Evolutionary conservation across 2,329 filamentous ascomycete genomes (phyloP), one percentile per base, ranked within the genome.

Genomic region (Pseudocercospora vitis): DNA sequence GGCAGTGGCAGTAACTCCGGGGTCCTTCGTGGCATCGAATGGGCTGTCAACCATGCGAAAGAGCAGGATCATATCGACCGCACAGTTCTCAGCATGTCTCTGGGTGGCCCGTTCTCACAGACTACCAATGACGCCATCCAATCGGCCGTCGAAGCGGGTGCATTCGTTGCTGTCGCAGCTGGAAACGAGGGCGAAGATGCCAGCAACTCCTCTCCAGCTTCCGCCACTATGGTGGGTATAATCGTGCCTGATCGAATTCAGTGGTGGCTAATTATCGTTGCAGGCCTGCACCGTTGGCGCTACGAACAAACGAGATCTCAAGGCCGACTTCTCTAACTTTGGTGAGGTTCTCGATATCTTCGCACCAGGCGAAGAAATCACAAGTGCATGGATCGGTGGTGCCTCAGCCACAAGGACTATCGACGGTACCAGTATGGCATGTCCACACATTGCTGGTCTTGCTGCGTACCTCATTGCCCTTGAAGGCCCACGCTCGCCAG

Each of bases 61-160:
- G 19, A 46, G 6, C 88, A 76, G 67, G 87, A 96, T 85, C 87
- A 87, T 73, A 96, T 95, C 31, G 50, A 53, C n/a, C 55, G 56
- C n/a, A 32, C 58, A n/a, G 53, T 58, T 21, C 69, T 66, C 48
- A 73, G 71, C 60, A 65, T 74, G 69, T 74, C 71, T 31, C 69
- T 76, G 26, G 72, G 73, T 51, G 72, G 71, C 26, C 64, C 66
- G 40, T 71, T 67, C 28, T 66, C 67, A 46, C 62, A 68, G 18
- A 67, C 57, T n/a, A 56, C 73, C 52, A 74, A 74, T 65, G 63
- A 67, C 40, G 72, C 71, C 40, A 69, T 68, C 33, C 68, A 68
- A 19, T 65, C 63, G 37, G 70, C 68, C 42, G 67, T 72, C 50
- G 50, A 56, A 39, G 67, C 63, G 40, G 72, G 73, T 50, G 64